Base-by-base conservation (phyloP, 2,329 filamentous ascomycete species). In the Aotearoamyces nothofagi region DNA sequence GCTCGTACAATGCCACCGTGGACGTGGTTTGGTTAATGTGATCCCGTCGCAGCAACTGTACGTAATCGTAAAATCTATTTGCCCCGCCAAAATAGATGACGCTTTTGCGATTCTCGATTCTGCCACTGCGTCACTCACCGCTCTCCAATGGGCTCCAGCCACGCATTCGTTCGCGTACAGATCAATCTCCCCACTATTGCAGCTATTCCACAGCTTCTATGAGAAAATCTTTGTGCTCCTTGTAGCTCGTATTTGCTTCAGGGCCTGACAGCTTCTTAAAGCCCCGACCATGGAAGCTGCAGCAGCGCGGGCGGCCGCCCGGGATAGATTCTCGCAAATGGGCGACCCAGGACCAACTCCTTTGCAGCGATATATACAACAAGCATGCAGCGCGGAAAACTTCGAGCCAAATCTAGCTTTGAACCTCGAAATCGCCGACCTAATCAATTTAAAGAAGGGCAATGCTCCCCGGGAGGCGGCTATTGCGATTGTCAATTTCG, bases 251-350 rank as follows among this genome's bases (percentile, higher is more conserved):
- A n/a, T n/a, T n/a, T n/a, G n/a, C n/a, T n/a, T n/a, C n/a, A n/a
- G n/a, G n/a, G n/a, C n/a, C n/a, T n/a, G n/a, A n/a, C n/a, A n/a
- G n/a, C n/a, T n/a, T n/a, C n/a, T n/a, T n/a, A n/a, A n/a, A n/a
- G n/a, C n/a, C n/a, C n/a, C n/a, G n/a, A n/a, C n/a, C n/a, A 80
- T 96, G 87, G 87, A 96, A 70, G 87, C 90, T 52, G 78, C 86
- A 52, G 92, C 86, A 52, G 86, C 86, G 57, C 78, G 90, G 52
- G 92, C 92, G 65, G 90, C 87, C 50, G 79, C 86, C 47, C 76
- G 87, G 59, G 87, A 94, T 63, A 84, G 86, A 55, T 96, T 90
- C 68, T 74, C 75, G 57, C 78, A 78, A 52, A 77, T 79, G 58
- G 74, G 75, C 51, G 73, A 79, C 52, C 73, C 80, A 38, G 72